Conservation (phyloP, 2,329 filamentous ascomycete species). For the Ophiostoma piceae region DNA sequence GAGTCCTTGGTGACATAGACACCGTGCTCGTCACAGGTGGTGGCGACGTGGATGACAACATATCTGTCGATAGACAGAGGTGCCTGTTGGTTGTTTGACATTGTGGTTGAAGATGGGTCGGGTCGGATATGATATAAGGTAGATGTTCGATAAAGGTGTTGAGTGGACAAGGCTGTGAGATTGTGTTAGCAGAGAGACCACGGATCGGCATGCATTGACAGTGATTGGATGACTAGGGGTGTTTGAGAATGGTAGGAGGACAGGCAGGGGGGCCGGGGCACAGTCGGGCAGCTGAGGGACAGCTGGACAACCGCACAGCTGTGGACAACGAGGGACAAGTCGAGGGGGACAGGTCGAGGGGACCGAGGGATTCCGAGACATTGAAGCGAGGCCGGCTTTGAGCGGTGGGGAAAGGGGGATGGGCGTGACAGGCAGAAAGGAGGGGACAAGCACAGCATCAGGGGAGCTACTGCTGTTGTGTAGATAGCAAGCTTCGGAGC, state of each 20-base stretch:
- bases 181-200: background rate
- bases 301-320: background rate
- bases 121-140: background rate
- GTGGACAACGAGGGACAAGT: background rate
- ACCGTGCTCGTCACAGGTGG: conserved; percentile 97
- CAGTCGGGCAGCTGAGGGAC: background rate
- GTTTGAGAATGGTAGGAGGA: background rate
- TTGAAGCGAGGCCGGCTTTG: conserved; percentile 9
- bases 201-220: background rate
- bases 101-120: conserved; percentile 27
- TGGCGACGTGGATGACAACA: conserved; percentile 96
- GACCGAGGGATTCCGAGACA: background rate
- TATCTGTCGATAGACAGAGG: conserved; percentile 83
- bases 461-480: background rate
- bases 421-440: background rate
- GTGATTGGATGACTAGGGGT: background rate
- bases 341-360: background rate
- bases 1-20: conserved; percentile 99
- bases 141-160: background rate
- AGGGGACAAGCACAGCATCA: background rate
- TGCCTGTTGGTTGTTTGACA: conserved; percentile 43
- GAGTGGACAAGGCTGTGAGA: conserved; percentile 3
- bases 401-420: conserved; percentile 13
- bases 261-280: background rate
- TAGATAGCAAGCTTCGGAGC: background rate